phyloP scores from a whole-genome alignment of 345 rosid genomes.

The Camelina hispida region DNA sequence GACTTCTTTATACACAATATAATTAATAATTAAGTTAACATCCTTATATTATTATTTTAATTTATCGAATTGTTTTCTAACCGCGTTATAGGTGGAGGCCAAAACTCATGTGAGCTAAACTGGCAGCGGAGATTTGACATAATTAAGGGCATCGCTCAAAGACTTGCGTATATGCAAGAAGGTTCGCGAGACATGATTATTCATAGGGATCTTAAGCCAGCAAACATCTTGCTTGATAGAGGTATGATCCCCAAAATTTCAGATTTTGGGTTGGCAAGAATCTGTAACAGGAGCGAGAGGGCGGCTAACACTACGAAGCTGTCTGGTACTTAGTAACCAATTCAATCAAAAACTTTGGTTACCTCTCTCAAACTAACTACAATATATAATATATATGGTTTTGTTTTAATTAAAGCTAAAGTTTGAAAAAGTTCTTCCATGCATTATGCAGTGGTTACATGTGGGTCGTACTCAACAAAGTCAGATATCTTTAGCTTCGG shows the following conservation, averaged over 20 bases:
- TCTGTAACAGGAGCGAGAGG: background rate
- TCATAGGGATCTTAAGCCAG: background rate
- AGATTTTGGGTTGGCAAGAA: background rate
- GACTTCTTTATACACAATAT: background rate
- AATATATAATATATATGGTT: too few species aligned
- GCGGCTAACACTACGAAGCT: background rate
- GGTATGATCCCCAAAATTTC: background rate
- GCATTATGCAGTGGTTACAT: background rate
- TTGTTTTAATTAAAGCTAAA: too few species aligned
- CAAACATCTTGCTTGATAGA: background rate
- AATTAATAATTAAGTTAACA: background rate
- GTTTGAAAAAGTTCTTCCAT: background rate
- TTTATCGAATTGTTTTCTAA: too few species aligned
- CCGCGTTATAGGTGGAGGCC: background rate
- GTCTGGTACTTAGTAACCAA: background rate
- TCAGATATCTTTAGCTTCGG: constrained; percentile 5
- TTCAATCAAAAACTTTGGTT: background rate
- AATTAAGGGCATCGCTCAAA: background rate
- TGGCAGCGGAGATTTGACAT: background rate
- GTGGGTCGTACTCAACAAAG: background rate
- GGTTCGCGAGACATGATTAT: background rate
- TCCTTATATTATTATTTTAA: too few species aligned
- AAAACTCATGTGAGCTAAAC: background rate
- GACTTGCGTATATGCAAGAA: constrained; percentile 5
- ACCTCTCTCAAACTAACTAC: background rate